These are phyloP conservation scores for Chlorella vulgaris DNA, from an alignment of 139 green algal species.

Conservation along the genomic window DNA sequence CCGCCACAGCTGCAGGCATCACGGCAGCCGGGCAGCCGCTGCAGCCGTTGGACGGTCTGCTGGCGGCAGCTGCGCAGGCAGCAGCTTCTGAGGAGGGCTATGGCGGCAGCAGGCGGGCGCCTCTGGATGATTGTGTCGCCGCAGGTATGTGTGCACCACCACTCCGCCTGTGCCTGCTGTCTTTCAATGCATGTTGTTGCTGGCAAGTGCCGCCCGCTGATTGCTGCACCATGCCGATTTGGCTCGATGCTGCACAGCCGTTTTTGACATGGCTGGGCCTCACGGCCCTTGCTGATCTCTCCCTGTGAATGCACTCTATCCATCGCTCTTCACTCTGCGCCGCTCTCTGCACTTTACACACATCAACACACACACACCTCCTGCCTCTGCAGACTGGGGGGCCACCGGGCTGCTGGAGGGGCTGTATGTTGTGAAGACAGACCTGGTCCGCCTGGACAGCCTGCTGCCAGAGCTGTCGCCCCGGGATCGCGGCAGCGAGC, in stretches of 20 bases:
- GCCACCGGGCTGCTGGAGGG: constrained; percentile 52
- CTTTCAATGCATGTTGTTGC: no score
- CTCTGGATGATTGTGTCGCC: neutral
- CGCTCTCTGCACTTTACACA: no score
- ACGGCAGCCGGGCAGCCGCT: neutral
- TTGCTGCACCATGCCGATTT: no score
- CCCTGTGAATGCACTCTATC: no score
- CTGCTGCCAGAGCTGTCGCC: constrained; percentile 74
- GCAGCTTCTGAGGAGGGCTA: constrained; percentile 11
- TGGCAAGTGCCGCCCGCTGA: no score
- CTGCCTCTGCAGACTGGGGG: constrained; percentile 63
- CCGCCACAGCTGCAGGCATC: constrained; percentile 46
- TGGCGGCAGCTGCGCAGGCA: neutral
- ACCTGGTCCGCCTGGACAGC: constrained; percentile 62
- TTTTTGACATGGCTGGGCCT: neutral
- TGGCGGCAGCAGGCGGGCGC: neutral
- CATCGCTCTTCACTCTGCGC: no score
- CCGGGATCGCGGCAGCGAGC: constrained; percentile 56
- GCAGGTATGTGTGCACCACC: neutral
- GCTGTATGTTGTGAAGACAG: constrained; percentile 64
- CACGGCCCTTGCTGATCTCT: neutral
- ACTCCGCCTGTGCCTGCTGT: neutral
- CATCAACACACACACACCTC: neutral
- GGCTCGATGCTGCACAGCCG: no score
- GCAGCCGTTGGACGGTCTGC: constrained; percentile 4